Base-by-base conservation (phyloP, 2,329 filamentous ascomycete species). In the Diaporthe velutina region DNA sequence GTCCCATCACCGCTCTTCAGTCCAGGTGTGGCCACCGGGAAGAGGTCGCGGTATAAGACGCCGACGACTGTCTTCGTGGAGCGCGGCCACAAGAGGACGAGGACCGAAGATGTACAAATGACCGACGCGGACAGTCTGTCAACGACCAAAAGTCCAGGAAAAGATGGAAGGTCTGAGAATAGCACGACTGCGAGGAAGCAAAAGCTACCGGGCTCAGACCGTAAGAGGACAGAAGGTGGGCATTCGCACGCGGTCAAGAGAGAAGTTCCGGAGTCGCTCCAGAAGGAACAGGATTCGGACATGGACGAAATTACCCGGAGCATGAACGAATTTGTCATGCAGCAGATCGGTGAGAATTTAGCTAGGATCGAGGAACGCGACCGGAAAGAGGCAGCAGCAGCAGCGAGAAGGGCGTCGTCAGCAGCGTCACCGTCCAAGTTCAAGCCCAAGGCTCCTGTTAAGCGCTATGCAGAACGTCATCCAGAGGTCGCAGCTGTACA, bases 251-350 rank as follows among this genome's bases (percentile, higher is more conserved):
- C 30, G 45, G n/a, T 68, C 10, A 76, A 70, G 74, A 71, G 35
- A n/a, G 54, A 52, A 17, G 79, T 86, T 17, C 82, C 85, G 15
- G 72, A 77, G 48, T 82, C 84, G 19, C 60, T 84, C 68, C 78
- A 78, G 80, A 79, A 80, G 30, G 82, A 80, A 3, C 82, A 85
- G 74, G 81, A 78, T 45, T 81, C 85, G 75, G 85, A 90, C 57
- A 86, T 89, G 83, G 85, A 88, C 54, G 84, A 86, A 76, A 84
- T 91, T 48, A 83, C 88, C 2, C 85, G 85, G 8, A 88, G 89
- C 45, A 91, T 91, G 89, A 87, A 91, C 78, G 83, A 85, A 42
- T 93, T 89, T 83, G 89, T 90, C 0, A 83, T 93, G 76, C 84
- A 88, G 77, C 87, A 92, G 76, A 91, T 93, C 45, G 87, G 86